phyloP scores from a whole-genome alignment of 176 grass and related monocot genomes.

The Musa schizocarpa region DNA sequence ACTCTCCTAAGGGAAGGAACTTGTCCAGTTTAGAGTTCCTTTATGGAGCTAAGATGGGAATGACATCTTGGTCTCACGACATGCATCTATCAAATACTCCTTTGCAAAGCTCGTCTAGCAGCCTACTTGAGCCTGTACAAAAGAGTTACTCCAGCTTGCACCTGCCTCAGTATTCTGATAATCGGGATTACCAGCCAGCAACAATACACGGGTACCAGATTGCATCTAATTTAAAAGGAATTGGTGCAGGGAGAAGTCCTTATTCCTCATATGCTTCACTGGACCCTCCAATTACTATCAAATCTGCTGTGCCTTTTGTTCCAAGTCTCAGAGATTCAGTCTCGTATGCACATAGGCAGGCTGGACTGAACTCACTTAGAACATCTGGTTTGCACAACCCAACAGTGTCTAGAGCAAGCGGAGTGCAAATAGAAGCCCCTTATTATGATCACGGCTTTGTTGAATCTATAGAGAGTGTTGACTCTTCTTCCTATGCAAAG shows the following conservation, averaged over 20 bases:
- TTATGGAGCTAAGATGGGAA: slow-evolving; percentile 57
- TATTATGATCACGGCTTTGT: not conserved
- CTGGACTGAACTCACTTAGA: slow-evolving; percentile 52
- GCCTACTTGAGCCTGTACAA: slow-evolving; percentile 38
- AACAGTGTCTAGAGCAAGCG: slow-evolving; percentile 36
- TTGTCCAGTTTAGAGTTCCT: slow-evolving; percentile 44
- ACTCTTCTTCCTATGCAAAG: slow-evolving; percentile 5
- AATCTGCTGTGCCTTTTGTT: slow-evolving; percentile 35
- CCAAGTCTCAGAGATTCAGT: slow-evolving; percentile 42
- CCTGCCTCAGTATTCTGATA: slow-evolving; percentile 45
- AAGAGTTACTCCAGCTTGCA: slow-evolving; percentile 47
- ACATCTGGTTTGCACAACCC: slow-evolving; percentile 43
- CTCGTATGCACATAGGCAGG: slow-evolving; percentile 46
- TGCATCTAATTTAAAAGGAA: slow-evolving; percentile 54
- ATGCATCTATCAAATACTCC: slow-evolving; percentile 54
- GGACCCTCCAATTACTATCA: slow-evolving; percentile 42
- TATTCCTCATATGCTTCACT: slow-evolving; percentile 44
- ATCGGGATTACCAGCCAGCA: slow-evolving; percentile 77
- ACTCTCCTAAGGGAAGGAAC: slow-evolving; percentile 28
- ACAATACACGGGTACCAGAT: slow-evolving; percentile 94
- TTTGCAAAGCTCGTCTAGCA: slow-evolving; percentile 40
- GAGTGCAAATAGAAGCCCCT: slow-evolving; percentile 12
- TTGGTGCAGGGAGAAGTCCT: slow-evolving; percentile 51
- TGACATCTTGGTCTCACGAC: slow-evolving; percentile 54
- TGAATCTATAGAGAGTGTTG: not conserved